Evolutionary conservation across 2,329 filamentous ascomycete species (phyloP).

Genomic region (Pseudocercospora crystallina): DNA sequence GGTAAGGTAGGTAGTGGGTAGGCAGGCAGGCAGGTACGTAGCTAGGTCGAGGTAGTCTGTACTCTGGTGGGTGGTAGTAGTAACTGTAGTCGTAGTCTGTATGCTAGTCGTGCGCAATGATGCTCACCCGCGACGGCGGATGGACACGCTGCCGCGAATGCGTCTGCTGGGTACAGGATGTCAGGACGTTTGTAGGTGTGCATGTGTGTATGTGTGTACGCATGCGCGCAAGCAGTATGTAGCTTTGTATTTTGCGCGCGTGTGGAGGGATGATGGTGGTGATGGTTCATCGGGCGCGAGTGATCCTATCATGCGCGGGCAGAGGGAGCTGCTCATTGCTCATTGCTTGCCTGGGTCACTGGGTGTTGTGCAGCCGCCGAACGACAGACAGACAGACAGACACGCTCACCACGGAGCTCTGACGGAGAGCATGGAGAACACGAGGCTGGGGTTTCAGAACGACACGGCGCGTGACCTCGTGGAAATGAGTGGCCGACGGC

Average conservation of each 20-base stretch:
- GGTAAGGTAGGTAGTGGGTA: too few species aligned
- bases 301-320: too few species aligned
- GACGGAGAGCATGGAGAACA: constrained; percentile 5
- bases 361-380: constrained; percentile 1
- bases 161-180: too few species aligned
- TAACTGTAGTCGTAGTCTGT: too few species aligned
- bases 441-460: constrained; percentile 13
- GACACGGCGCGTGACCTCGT: constrained; percentile 8
- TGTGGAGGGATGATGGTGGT: neutral
- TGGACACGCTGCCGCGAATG: too few species aligned
- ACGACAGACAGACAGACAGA: neutral
- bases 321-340: neutral
- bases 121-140: too few species aligned
- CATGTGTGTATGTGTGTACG: neutral
- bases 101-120: too few species aligned
- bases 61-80: too few species aligned
- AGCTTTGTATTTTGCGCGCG: neutral
- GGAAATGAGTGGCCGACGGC: neutral
- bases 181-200: too few species aligned
- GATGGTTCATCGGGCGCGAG: neutral
- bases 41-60: too few species aligned
- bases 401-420: constrained; percentile 5
- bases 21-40: too few species aligned
- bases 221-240: neutral
- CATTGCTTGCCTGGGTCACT: too few species aligned